phyloP scores from a whole-genome alignment of 352 stramenopile genomes.

The Phytophthora podocarpi region DNA sequence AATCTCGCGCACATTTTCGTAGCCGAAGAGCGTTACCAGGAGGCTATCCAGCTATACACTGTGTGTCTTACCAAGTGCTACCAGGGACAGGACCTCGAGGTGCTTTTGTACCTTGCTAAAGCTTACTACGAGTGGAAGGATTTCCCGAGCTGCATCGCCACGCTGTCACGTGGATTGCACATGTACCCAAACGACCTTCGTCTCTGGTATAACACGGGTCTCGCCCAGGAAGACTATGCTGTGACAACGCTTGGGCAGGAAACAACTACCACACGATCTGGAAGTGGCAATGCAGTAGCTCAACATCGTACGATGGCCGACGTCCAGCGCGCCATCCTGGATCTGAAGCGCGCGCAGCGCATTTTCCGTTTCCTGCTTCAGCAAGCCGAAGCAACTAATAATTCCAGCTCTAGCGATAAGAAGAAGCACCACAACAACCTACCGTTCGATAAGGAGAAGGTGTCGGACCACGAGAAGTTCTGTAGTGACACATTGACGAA shows the following conservation, averaged over 20 bases:
- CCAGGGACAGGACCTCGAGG: constrained; percentile 84
- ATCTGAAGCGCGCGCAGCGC: constrained; percentile 82
- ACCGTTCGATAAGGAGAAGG: constrained; percentile 88
- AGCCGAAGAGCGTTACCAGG: constrained; percentile 95
- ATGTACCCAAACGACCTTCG: constrained; percentile 80
- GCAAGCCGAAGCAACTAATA: constrained; percentile 52
- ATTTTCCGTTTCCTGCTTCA: constrained; percentile 87
- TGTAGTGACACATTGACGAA: constrained; percentile 87
- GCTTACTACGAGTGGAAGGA: constrained; percentile 91
- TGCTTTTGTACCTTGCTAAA: constrained; percentile 86
- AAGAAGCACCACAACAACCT: constrained; percentile 70
- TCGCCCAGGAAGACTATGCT: constrained; percentile 88
- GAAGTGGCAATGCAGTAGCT: constrained; percentile 36
- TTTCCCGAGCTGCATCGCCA: constrained; percentile 88
- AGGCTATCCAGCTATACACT: constrained; percentile 96
- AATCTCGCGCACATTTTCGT: constrained; percentile 98
- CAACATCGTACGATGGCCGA: constrained; percentile 86
- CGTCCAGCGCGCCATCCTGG: constrained; percentile 87
- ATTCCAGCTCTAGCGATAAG: constrained; percentile 30
- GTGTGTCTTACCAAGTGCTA: constrained; percentile 92
- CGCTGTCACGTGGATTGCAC: constrained; percentile 79
- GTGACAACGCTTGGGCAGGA: constrained; percentile 84
- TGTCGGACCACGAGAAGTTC: constrained; percentile 88
- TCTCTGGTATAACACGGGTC: constrained; percentile 87
- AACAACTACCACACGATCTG: constrained; percentile 45